These are phyloP conservation scores for Metarhizium brunneum DNA, from an alignment of 2,329 filamentous ascomycete species.

Conservation along the genomic window DNA sequence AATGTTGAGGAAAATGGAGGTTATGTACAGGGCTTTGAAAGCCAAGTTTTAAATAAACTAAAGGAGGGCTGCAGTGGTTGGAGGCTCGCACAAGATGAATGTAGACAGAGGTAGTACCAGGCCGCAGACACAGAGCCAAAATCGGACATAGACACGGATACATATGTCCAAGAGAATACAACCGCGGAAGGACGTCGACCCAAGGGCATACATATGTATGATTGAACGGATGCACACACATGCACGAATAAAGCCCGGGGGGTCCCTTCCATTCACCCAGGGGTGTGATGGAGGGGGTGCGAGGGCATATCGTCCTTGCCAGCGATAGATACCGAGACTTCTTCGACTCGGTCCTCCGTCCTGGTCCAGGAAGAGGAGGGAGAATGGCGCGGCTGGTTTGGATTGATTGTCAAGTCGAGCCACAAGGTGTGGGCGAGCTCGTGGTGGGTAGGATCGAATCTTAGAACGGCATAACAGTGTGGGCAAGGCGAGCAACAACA, in stretches of 20 bases:
- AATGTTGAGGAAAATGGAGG: neutral
- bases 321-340: conserved; percentile 2
- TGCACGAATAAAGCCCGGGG: conserved; percentile 1
- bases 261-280: conserved; percentile 1
- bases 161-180: conserved; percentile 1
- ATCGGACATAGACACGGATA: conserved; percentile 4
- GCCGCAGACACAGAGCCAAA: neutral
- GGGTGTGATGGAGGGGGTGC: conserved; percentile 5
- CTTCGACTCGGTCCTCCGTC: neutral
- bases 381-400: conserved; percentile 3
- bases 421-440: conserved; percentile 4
- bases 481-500: conserved; percentile 1
- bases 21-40: neutral
- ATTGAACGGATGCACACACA: conserved; percentile 2
- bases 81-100: neutral
- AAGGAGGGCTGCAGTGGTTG: neutral
- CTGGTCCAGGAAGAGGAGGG: neutral
- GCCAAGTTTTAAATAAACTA: neutral
- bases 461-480: conserved; percentile 6
- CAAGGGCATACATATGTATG: conserved; percentile 4
- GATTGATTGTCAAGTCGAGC: conserved; percentile 1
- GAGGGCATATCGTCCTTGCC: neutral
- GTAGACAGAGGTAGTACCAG: conserved; percentile 3
- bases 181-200: conserved; percentile 2
- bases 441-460: conserved; percentile 11